These are phyloP conservation scores for Peniophora sp. DNA, from an alignment of 1,284 basidiomycete genomes.

Conservation along the genomic window DNA sequence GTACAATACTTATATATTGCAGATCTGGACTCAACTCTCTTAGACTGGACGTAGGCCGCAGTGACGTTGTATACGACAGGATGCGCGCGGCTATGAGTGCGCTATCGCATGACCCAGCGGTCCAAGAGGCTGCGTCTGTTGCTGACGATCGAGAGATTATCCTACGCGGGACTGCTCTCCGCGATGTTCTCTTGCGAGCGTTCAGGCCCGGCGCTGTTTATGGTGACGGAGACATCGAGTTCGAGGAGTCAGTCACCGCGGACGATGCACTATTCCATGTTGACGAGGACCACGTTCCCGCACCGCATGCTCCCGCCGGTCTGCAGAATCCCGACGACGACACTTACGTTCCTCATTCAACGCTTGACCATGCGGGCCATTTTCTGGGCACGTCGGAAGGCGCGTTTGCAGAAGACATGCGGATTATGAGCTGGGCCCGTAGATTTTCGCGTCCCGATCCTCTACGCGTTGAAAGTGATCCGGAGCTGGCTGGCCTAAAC, in stretches of 20 bases:
- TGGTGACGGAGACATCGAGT: not conserved
- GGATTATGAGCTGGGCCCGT: constrained; percentile 70
- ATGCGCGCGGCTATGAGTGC: constrained; percentile 63
- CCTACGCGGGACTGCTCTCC: constrained; percentile 59
- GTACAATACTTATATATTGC: no score
- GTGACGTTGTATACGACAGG: constrained; percentile 59
- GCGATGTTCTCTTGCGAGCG: constrained; percentile 56
- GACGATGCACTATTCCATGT: not conserved
- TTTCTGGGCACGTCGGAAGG: constrained; percentile 26
- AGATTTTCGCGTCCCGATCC: constrained; percentile 59
- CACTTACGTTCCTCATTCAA: constrained; percentile 24
- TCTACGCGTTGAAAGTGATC: constrained; percentile 74
- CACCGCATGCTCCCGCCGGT: constrained; percentile 18
- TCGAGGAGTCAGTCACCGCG: not conserved
- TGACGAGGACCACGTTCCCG: constrained; percentile 9
- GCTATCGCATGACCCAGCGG: constrained; percentile 50
- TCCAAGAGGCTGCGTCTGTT: constrained; percentile 25
- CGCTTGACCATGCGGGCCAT: constrained; percentile 25
- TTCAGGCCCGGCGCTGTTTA: constrained; percentile 26
- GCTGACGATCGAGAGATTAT: constrained; percentile 37
- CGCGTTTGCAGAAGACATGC: constrained; percentile 59
- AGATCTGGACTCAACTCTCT: not conserved
- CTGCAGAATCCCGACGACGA: constrained; percentile 26
- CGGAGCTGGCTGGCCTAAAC: constrained; percentile 62
- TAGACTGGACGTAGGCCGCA: constrained; percentile 64